Evolutionary conservation across 306 rosid genomes (phyloP), one percentile per base, ranked within the genome.

Genomic region (Macrotyloma uniflorum): DNA sequence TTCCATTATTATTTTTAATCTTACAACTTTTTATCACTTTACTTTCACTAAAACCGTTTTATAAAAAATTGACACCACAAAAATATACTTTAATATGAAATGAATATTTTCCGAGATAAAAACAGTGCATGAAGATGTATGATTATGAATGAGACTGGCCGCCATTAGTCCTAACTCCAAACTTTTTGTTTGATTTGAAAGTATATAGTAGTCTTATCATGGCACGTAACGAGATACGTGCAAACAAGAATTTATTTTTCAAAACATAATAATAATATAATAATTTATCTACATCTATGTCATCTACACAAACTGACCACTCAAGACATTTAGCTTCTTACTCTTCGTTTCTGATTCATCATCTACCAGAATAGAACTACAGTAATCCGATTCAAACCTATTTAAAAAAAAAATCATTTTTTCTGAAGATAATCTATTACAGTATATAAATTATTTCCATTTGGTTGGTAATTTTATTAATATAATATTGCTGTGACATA

Each of bases 1-100:
- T 57, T 73, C 75, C 84, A 81, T 87, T 50, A 83, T 83, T 62
- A 59, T 80, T 85, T 81, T 5, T 58, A 58, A 5, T 26, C 33
- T 64, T 49, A 20, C 26, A 65, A 22, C 8, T 36, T 36, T 35
- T 36, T 36, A 36, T 36, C 11, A 35, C 38, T 6, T 35, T 5
- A 32, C 36, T 32, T 32, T 0, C 36, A 12, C 50, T 6, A 51
- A 51, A 73, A 15, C 28, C 12, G 15, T 57, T 57, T 24, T 13
- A n/a, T n/a, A n/a, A n/a, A n/a, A n/a, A n/a, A n/a, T n/a, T n/a
- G n/a, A n/a, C n/a, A n/a, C n/a, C n/a, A n/a, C 43, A 38, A 38
- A 10, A 38, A 2, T 38, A 13, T 38, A 9, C n/a, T n/a, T 54
- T 10, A 54, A 2, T 3, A 9, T 28, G 26, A 19, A 4, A 23